These are phyloP conservation scores for Globisporangium megalacanthum DNA, from an alignment of 352 stramenopile genomes.

Conservation along the genomic window DNA sequence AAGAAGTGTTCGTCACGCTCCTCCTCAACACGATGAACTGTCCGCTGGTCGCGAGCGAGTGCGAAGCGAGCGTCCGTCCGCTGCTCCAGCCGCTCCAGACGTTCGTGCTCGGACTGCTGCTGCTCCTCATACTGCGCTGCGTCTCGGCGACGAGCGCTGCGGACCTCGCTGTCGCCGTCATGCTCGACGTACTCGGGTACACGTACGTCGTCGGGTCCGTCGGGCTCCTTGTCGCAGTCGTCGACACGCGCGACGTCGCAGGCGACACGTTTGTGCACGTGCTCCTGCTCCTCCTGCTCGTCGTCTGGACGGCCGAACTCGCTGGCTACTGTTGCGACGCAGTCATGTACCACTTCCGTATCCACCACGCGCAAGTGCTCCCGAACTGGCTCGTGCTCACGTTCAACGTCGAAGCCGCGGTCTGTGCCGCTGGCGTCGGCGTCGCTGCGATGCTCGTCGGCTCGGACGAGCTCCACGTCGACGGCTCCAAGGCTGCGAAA, in stretches of 20 bases:
- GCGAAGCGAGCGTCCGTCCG: conserved; percentile 9
- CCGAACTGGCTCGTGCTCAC: conserved; percentile 37
- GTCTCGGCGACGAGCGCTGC: conserved; percentile 21
- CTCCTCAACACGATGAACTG: conserved; percentile 38
- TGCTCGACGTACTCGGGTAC: conserved; percentile 34
- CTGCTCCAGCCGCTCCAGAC: conserved; percentile 28
- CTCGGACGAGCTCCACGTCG: conserved; percentile 21
- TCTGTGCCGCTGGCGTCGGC: conserved; percentile 32
- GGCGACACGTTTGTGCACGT: conserved; percentile 27
- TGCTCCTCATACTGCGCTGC: conserved; percentile 23
- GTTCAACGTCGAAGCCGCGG: conserved; percentile 38
- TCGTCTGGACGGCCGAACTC: conserved; percentile 41
- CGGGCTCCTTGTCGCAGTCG: conserved; percentile 31
- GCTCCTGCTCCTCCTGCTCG: conserved; percentile 33
- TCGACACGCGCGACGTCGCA: conserved; percentile 30
- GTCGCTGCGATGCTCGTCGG: conserved; percentile 32
- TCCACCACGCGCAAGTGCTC: conserved; percentile 35
- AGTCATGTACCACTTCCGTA: conserved; percentile 48
- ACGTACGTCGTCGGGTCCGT: conserved; percentile 29
- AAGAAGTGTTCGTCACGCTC: conserved; percentile 30
- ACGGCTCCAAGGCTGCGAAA: conserved; percentile 6
- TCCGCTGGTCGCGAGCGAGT: conserved; percentile 15
- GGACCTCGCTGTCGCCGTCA: conserved; percentile 27
- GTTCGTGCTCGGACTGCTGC: conserved; percentile 27
- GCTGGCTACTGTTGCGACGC: conserved; percentile 42